Conservation (phyloP, 192 early-diverging fungal species). For the Podila horticola region DNA sequence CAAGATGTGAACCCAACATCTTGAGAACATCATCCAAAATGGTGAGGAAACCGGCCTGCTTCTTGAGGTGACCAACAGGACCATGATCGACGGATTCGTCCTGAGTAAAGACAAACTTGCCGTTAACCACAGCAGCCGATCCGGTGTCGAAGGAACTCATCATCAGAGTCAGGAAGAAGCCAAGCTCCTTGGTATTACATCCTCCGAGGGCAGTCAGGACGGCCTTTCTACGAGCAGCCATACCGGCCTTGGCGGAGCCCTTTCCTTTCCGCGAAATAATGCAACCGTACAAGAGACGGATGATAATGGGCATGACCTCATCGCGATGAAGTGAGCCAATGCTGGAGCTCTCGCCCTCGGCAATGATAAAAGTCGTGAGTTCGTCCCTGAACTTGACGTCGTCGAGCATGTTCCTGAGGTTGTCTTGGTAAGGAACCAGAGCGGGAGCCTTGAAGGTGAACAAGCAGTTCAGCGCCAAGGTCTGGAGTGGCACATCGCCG, state of each 20-base stretch:
- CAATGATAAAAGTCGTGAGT: slow-evolving; percentile 80
- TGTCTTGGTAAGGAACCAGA: slow-evolving; percentile 78
- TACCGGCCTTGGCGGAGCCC: slow-evolving; percentile 72
- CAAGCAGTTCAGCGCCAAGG: slow-evolving; percentile 83
- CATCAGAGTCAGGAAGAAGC: slow-evolving; percentile 82
- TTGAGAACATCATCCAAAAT: slow-evolving; percentile 84
- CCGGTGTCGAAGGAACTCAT: slow-evolving; percentile 79
- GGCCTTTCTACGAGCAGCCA: slow-evolving; percentile 78
- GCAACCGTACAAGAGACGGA: slow-evolving; percentile 92
- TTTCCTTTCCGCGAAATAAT: slow-evolving; percentile 84
- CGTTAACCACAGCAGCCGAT: slow-evolving; percentile 44
- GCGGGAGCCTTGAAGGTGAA: slow-evolving; percentile 81
- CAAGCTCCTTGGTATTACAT: slow-evolving; percentile 71
- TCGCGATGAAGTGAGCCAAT: slow-evolving; percentile 76
- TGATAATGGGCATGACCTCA: slow-evolving; percentile 77
- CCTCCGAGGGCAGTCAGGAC: slow-evolving; percentile 86
- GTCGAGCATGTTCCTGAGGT: slow-evolving; percentile 79
- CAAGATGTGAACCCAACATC: slow-evolving; percentile 79
- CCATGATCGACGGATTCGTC: slow-evolving; percentile 37
- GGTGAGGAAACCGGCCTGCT: slow-evolving; percentile 85
- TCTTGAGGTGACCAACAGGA: slow-evolving; percentile 56
- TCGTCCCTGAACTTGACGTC: slow-evolving; percentile 94
- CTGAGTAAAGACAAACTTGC: slow-evolving; percentile 53
- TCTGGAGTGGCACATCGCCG: slow-evolving; percentile 84
- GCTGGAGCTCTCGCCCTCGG: slow-evolving; percentile 60